Evolutionary conservation across 352 stramenopile genomes (phyloP).

Genomic region (Phytophthora boehmeriae): DNA sequence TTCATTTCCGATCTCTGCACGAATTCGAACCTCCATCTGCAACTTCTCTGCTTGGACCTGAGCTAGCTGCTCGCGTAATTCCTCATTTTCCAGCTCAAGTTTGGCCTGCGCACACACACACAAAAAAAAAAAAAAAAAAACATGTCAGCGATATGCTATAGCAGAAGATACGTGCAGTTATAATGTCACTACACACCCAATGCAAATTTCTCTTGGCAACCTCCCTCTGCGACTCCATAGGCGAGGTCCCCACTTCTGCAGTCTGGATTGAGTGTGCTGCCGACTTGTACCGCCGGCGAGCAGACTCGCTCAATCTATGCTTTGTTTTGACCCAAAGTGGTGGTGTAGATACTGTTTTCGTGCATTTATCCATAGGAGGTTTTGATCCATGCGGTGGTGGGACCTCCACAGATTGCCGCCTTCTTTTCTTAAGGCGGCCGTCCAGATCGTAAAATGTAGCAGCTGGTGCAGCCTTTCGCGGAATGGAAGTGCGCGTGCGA

Average conservation of each 20-base stretch:
- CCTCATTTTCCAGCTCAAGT: conserved; percentile 68
- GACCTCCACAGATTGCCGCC: conserved; percentile 31
- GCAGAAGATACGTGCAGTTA: neutral
- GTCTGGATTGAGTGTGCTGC: conserved; percentile 8
- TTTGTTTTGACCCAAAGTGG: conserved; percentile 12
- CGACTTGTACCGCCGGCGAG: conserved; percentile 5
- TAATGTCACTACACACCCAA: conserved; percentile 13
- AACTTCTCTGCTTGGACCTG: conserved; percentile 62
- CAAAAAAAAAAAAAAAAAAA: conserved; percentile 1
- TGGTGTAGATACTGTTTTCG: conserved; percentile 17
- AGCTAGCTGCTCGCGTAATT: conserved; percentile 55
- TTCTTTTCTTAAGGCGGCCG: conserved; percentile 51
- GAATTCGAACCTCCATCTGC: conserved; percentile 65
- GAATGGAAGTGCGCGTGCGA: conserved; percentile 48
- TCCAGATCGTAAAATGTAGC: conserved; percentile 60
- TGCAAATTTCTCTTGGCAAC: conserved; percentile 35
- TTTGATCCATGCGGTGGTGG: conserved; percentile 2
- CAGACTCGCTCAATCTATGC: conserved; percentile 22
- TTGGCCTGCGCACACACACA: conserved; percentile 26
- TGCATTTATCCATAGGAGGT: conserved; percentile 8
- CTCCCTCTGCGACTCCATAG: conserved; percentile 37
- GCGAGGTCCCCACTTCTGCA: conserved; percentile 29
- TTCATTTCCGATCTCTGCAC: conserved; percentile 70
- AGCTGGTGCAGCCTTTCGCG: conserved; percentile 35
- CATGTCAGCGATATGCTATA: conserved; percentile 1